These are phyloP conservation scores for Rhododendron williamsianum DNA, from an alignment of 148 eudicot genomes.

Conservation along the genomic window DNA sequence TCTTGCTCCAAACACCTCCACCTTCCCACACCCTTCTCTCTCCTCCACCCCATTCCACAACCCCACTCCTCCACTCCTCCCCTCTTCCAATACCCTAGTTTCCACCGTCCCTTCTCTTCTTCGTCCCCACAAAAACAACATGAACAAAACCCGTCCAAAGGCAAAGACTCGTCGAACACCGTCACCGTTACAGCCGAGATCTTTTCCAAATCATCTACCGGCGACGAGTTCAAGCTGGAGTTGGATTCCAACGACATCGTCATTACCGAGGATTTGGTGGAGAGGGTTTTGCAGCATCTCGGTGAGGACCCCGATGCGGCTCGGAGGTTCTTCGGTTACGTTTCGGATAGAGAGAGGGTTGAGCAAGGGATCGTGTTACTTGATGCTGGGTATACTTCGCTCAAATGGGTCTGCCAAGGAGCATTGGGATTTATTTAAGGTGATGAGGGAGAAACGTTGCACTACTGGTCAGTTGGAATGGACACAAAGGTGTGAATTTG, in stretches of 20 bases:
- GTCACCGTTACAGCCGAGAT: conserved; percentile 22
- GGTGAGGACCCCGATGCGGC: conserved; percentile 22
- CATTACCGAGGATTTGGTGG: conserved; percentile 11
- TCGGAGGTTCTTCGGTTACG: conserved; percentile 52
- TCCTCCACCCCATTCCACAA: conserved; percentile 23
- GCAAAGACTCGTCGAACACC: conserved; percentile 18
- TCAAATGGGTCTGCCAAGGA: conserved; percentile 47
- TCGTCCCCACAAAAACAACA: conserved; percentile 21
- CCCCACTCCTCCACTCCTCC: conserved; percentile 12
- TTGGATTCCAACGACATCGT: conserved; percentile 42
- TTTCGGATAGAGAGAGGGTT: conserved; percentile 35
- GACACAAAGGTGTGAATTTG: conserved; percentile 14
- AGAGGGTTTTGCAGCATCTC: too few relatives aligned
- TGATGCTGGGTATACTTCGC: conserved; percentile 53
- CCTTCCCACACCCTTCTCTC: conserved; percentile 15
- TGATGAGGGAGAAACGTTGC: conserved; percentile 59
- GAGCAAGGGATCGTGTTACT: conserved; percentile 53
- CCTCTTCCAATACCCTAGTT: conserved; percentile 2
- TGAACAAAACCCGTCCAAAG: conserved; percentile 8
- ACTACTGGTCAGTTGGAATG: conserved; percentile 33
- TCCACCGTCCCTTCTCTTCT: conserved; percentile 20
- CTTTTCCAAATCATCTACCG: conserved; percentile 31
- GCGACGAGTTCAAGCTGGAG: conserved; percentile 41
- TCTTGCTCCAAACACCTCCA: conserved; percentile 19
- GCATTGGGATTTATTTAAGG: conserved; percentile 57